Evolutionary conservation across 2,329 filamentous ascomycete species (phyloP).

Genomic region (Myriosclerotinia curreyana): DNA sequence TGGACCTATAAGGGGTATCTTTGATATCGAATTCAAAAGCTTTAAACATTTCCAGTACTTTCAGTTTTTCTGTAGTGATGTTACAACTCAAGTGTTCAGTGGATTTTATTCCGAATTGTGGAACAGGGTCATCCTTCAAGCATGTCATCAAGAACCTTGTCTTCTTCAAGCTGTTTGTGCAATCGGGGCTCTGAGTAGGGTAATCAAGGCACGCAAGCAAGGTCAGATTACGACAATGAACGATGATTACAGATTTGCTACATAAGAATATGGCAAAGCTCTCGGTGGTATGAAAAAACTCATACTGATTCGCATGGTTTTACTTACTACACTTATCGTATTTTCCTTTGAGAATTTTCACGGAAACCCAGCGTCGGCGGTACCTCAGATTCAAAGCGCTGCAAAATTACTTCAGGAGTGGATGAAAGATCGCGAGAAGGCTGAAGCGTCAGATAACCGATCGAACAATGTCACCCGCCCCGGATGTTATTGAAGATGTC

Average conservation of each 20-base stretch:
- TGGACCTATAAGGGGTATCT: neutral
- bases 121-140: constrained; percentile 13
- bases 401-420: constrained; percentile 16
- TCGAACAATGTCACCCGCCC: constrained; percentile 11
- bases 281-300: constrained; percentile 8
- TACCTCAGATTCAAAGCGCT: constrained; percentile 14
- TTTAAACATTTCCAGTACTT: constrained; percentile 12
- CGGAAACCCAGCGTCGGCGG: constrained; percentile 7
- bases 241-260: constrained; percentile 19
- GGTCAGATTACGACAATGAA: neutral
- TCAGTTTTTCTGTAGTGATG: constrained; percentile 18
- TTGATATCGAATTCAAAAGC: constrained; percentile 10
- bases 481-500: constrained; percentile 16
- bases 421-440: constrained; percentile 16
- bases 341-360: constrained; percentile 19
- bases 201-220: constrained; percentile 8
- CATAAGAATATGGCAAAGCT: constrained; percentile 18
- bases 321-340: constrained; percentile 12
- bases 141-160: constrained; percentile 12
- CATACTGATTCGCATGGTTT: constrained; percentile 11
- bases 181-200: constrained; percentile 18
- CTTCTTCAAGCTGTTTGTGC: constrained; percentile 18
- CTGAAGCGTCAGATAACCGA: constrained; percentile 12
- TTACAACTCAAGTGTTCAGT: constrained; percentile 6
- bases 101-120: constrained; percentile 15